Evolutionary conservation across 345 rosid species (phyloP).

Genomic region (Hypericum androsaemum): DNA sequence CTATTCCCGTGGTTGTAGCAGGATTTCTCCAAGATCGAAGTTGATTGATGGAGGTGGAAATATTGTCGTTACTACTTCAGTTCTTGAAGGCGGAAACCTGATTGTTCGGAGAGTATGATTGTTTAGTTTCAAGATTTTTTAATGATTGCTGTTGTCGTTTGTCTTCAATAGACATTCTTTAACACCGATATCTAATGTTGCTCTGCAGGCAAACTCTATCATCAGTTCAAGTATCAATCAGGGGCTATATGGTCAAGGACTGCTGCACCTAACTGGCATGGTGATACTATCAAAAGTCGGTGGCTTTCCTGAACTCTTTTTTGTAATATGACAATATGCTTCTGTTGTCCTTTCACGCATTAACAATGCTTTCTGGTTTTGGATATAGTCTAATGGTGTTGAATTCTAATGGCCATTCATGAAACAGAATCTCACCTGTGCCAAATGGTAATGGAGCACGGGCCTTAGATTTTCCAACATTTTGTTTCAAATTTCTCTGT

Average conservation of each 20-base stretch:
- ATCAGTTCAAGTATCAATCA: slow-evolving; percentile 77
- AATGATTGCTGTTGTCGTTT: background rate
- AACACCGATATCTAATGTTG: slow-evolving; percentile 17
- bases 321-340: slow-evolving; percentile 57
- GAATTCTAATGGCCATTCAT: too few relatives aligned
- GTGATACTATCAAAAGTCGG: slow-evolving; percentile 91
- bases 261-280: slow-evolving; percentile 66
- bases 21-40: slow-evolving; percentile 75
- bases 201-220: slow-evolving; percentile 71
- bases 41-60: slow-evolving; percentile 96
- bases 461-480: too few relatives aligned
- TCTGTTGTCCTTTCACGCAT: too few relatives aligned
- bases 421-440: too few relatives aligned
- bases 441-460: too few relatives aligned
- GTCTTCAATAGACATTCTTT: slow-evolving; percentile 12
- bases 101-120: slow-evolving; percentile 79
- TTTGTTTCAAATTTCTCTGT: too few relatives aligned
- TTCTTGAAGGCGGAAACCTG: slow-evolving; percentile 93
- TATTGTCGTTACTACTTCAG: slow-evolving; percentile 70
- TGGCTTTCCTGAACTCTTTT: slow-evolving; percentile 85
- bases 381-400: background rate
- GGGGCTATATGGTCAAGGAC: slow-evolving; percentile 92
- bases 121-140: background rate
- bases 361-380: background rate
- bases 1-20: too few relatives aligned